Percentiles rank a stretch among this genome's conserved stretches.
Evolutionary conservation across 495 filamentous ascomycete species (phyloP).

Genomic region (Hapsidospora chrysogenum): DNA sequence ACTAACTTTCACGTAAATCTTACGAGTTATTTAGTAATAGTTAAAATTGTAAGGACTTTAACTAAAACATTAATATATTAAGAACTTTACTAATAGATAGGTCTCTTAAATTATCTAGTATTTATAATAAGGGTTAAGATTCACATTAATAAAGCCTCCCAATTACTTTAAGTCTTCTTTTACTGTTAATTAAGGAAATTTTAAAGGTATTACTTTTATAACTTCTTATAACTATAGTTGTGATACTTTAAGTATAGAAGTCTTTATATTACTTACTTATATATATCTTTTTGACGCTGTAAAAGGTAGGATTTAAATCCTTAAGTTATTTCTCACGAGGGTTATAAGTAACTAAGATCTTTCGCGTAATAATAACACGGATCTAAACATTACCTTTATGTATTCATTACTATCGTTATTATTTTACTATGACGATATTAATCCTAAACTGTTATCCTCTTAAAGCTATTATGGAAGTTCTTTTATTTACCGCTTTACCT

Average conservation of each 20-base stretch:
- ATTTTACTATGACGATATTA: too few relatives aligned
- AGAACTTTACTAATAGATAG: neutral
- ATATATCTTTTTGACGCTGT: neutral
- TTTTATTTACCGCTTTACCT: too few relatives aligned
- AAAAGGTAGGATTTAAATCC: too few relatives aligned
- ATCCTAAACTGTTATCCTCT: too few relatives aligned
- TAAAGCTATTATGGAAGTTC: too few relatives aligned
- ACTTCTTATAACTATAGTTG: neutral
- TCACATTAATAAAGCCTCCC: neutral
- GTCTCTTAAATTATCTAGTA: neutral
- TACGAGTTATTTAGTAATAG: neutral
- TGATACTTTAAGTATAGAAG: neutral
- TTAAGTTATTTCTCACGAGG: too few relatives aligned
- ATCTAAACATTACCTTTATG: too few relatives aligned
- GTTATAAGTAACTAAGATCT: too few relatives aligned
- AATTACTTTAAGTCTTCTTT: neutral
- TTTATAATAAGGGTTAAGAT: neutral
- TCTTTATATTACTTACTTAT: neutral
- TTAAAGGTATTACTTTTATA: neutral
- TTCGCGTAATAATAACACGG: too few relatives aligned
- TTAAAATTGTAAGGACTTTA: neutral
- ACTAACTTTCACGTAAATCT: neutral
- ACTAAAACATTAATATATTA: neutral
- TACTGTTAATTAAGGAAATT: neutral
- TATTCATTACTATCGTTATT: too few relatives aligned